A percentile compares a stretch with the other conserved stretches of the same genome.
phyloP scores from a whole-genome alignment of 2,329 filamentous ascomycete genomes.

The Dothistroma pini region DNA sequence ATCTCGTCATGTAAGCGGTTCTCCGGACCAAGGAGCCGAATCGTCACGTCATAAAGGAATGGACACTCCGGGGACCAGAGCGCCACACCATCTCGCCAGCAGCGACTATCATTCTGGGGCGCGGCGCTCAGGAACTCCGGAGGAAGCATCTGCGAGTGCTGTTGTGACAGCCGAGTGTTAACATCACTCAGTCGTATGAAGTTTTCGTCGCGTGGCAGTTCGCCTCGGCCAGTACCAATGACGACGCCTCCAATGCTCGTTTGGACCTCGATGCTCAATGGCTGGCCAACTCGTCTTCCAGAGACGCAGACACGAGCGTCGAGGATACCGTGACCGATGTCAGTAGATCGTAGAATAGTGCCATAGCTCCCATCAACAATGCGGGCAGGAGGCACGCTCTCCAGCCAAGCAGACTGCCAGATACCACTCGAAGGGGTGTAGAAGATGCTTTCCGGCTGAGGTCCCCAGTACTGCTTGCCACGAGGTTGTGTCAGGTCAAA shows the following conservation, averaged over 20 bases:
- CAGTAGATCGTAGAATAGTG: conserved; percentile 55
- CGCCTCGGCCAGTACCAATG: conserved; percentile 45
- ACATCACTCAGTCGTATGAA: conserved; percentile 46
- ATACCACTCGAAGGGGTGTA: conserved; percentile 71
- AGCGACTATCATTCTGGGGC: conserved; percentile 38
- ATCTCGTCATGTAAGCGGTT: conserved; percentile 52
- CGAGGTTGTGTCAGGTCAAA: conserved; percentile 62
- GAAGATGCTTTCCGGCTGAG: conserved; percentile 62
- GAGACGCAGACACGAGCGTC: conserved; percentile 50
- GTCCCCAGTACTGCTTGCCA: conserved; percentile 63
- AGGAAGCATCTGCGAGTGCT: conserved; percentile 42
- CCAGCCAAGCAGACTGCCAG: conserved; percentile 71
- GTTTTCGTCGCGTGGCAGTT: conserved; percentile 50
- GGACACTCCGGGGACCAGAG: conserved; percentile 61
- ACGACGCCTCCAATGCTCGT: conserved; percentile 49
- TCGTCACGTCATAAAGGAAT: conserved; percentile 52
- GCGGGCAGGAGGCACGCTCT: conserved; percentile 51
- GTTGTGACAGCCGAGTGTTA: conserved; percentile 47
- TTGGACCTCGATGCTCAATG: conserved; percentile 52
- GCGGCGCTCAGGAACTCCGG: conserved; percentile 33
- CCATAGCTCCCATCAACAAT: conserved; percentile 56
- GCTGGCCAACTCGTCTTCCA: conserved; percentile 47
- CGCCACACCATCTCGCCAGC: conserved; percentile 55
- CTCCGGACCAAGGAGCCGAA: conserved; percentile 49
- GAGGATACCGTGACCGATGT: conserved; percentile 52